Conservation (phyloP, 306 rosid genomes). For the Begonia fuchsioides region DNA sequence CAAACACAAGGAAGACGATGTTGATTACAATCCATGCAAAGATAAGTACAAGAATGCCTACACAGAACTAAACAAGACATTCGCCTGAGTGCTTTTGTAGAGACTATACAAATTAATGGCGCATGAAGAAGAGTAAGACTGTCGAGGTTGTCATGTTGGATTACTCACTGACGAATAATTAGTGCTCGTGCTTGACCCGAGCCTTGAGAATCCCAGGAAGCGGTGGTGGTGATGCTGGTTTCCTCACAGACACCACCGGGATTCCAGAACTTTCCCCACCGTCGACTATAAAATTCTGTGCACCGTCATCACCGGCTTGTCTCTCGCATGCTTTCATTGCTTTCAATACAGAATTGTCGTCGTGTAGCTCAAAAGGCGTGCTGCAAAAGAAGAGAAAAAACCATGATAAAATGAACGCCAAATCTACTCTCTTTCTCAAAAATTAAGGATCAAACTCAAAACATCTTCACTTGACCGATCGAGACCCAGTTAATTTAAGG, state of each 20-base stretch:
- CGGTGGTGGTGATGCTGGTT: conserved; percentile 83
- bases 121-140: too few relatives aligned
- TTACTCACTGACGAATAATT: background rate
- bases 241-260: conserved; percentile 52
- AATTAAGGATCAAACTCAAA: background rate
- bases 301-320: conserved; percentile 33
- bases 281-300: conserved; percentile 28
- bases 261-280: conserved; percentile 74
- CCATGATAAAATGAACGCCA: background rate
- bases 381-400: conserved; percentile 22
- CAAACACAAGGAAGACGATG: too few relatives aligned
- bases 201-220: conserved; percentile 92
- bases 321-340: conserved; percentile 74
- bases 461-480: too few relatives aligned
- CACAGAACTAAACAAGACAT: too few relatives aligned
- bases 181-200: conserved; percentile 82
- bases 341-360: conserved; percentile 78
- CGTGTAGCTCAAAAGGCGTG: conserved; percentile 96
- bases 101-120: too few relatives aligned
- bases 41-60: too few relatives aligned
- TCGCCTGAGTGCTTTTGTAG: too few relatives aligned
- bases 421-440: background rate
- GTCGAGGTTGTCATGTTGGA: too few relatives aligned
- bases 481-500: too few relatives aligned
- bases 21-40: too few relatives aligned